phyloP scores from a whole-genome alignment of 2,329 filamentous ascomycete genomes.

The Knufia fluminis region DNA sequence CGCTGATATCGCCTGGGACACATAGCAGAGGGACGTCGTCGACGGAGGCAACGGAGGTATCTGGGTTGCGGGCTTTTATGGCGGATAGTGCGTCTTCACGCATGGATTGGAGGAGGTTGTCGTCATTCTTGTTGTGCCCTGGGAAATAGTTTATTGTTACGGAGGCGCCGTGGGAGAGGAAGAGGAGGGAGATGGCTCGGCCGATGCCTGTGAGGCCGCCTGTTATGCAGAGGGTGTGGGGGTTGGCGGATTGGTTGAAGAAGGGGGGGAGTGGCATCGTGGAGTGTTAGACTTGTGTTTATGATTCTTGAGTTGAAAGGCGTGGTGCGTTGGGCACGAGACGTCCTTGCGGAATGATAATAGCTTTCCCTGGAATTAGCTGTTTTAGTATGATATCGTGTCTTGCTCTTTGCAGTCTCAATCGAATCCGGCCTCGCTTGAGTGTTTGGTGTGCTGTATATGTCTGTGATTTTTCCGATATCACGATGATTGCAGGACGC shows the following conservation, averaged over 20 bases:
- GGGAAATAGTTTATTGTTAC: slow-evolving; percentile 26
- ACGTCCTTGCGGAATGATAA: no score
- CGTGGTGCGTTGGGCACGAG: no score
- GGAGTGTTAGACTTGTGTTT: not conserved
- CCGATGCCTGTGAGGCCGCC: slow-evolving; percentile 82
- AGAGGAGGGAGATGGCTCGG: slow-evolving; percentile 71
- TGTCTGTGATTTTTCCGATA: no score
- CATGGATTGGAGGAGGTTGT: slow-evolving; percentile 18
- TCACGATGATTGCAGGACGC: no score
- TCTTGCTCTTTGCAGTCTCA: no score
- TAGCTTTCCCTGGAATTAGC: no score
- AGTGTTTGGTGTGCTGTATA: no score
- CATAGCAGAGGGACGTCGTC: slow-evolving; percentile 40
- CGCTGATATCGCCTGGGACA: slow-evolving; percentile 66
- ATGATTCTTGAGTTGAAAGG: not conserved
- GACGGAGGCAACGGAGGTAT: slow-evolving; percentile 6
- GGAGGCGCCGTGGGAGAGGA: slow-evolving; percentile 35
- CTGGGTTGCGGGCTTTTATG: slow-evolving; percentile 15
- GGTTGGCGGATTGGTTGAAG: slow-evolving; percentile 24
- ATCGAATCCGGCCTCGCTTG: no score
- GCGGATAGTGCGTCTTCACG: slow-evolving; percentile 22
- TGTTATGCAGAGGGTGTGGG: slow-evolving; percentile 77
- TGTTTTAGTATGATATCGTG: no score
- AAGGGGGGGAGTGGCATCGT: slow-evolving; percentile 21
- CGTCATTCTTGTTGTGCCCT: slow-evolving; percentile 23